Percentiles rank a stretch among this genome's conserved stretches.
These are phyloP conservation scores for Penicillium decumbens DNA, from an alignment of 2,329 filamentous ascomycete species.

Conservation along the genomic window DNA sequence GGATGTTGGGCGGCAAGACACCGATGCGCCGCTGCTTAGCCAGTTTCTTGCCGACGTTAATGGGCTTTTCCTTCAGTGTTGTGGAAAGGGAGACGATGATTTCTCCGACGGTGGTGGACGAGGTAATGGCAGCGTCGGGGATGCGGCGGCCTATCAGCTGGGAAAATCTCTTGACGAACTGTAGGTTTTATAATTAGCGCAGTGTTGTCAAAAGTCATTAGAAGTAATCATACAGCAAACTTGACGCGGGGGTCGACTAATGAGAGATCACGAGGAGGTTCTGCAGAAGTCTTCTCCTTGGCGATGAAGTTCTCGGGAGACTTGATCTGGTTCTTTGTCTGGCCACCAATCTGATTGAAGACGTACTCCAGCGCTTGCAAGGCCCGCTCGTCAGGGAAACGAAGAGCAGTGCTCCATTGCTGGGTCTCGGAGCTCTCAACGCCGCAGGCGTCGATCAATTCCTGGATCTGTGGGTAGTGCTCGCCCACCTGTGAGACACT, in stretches of 20 bases:
- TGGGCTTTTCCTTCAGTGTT: slow-evolving; percentile 41
- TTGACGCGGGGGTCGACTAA: slow-evolving; percentile 59
- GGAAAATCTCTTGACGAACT: slow-evolving; percentile 77
- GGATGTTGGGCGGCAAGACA: slow-evolving; percentile 61
- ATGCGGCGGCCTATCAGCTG: slow-evolving; percentile 75
- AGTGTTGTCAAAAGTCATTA: not conserved
- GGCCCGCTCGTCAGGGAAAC: slow-evolving; percentile 30
- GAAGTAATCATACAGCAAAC: slow-evolving; percentile 61
- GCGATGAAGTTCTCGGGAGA: slow-evolving; percentile 16
- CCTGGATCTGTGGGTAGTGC: slow-evolving; percentile 28
- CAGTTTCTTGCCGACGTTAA: slow-evolving; percentile 52
- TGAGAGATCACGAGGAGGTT: slow-evolving; percentile 36
- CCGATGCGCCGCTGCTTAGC: slow-evolving; percentile 43
- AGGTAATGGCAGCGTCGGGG: slow-evolving; percentile 63
- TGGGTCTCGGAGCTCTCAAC: slow-evolving; percentile 24
- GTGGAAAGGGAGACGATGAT: slow-evolving; percentile 41
- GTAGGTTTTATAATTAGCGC: not conserved
- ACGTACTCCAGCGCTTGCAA: slow-evolving; percentile 34
- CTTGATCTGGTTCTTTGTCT: slow-evolving; percentile 18
- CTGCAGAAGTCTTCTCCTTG: slow-evolving; percentile 23
- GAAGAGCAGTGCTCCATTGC: slow-evolving; percentile 26
- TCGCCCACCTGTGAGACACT: slow-evolving; percentile 33
- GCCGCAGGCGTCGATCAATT: slow-evolving; percentile 32
- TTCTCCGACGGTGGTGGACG: slow-evolving; percentile 51
- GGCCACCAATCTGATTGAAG: slow-evolving; percentile 33